Base-by-base conservation (phyloP, 495 filamentous ascomycete species). In the Trichoderma asperelloides region DNA sequence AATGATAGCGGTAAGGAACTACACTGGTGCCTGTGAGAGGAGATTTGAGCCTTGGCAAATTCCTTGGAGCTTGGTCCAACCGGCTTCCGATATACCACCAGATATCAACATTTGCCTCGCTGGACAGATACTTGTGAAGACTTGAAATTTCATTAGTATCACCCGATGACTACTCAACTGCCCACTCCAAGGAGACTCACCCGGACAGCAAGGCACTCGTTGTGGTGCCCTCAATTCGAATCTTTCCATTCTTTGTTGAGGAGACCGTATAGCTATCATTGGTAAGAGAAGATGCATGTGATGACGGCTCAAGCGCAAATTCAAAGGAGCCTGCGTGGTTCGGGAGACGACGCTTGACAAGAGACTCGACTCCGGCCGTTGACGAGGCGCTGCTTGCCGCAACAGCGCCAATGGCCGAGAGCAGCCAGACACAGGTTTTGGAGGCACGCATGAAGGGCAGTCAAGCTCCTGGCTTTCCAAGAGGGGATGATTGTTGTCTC, bases 1-100 rank as follows among this genome's bases (percentile, higher is more conserved):
- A 84, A 67, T 82, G 78, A 70, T 85, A 85, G 57, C 82, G 69
- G 76, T 81, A 84, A n/a, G 80, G 83, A 12, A 85, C 83, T 27
- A 81, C 75, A 62, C 74, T 76, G 13, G 71, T 66, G 37, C 74
- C 74, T n/a, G 11, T 66, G n/a, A 76, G 30, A 1, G 75, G 74
- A 6, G 64, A 41, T 33, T 71, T 69, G 1, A 78, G 69, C 23
- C 51, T 64, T 25, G 78, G 78, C 9, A 80, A 72, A 7, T 70
- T 63, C 37, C 65, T 30, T 0, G 76, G 73, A 25, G 71, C 76
- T 33, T 70, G 47, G 28, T 79, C 68, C 27, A 81, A 63, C 33
- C 71, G 75, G 65, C 72, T 80, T 6, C 73, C 74, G 62, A 74
- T 78, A 65, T 73, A 84, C 83, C 83, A 85, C 69, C 79, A 83